A percentile compares a stretch with the other conserved stretches of the same genome.
phyloP scores from a whole-genome alignment of 2,329 filamentous ascomycete genomes.

The Fonsecaea multimorphosa region DNA sequence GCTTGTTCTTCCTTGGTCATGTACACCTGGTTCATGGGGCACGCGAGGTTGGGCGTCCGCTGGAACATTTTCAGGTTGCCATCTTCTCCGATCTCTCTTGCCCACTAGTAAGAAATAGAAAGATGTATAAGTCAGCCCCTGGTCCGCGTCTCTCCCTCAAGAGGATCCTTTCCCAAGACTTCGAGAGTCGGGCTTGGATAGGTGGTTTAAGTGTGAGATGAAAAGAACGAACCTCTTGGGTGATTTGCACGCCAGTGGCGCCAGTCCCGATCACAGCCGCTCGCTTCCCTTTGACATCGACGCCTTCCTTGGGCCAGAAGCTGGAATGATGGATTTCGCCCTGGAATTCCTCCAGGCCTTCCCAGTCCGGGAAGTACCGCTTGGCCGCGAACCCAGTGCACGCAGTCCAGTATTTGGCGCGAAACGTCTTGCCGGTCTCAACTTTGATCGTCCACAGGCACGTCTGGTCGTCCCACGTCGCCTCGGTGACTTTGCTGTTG shows the following conservation, averaged over 20 bases:
- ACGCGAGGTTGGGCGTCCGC: constrained; percentile 69
- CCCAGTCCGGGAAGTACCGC: constrained; percentile 65
- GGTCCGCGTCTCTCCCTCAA: constrained; percentile 44
- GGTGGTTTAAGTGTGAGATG: background rate
- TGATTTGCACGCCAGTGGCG: constrained; percentile 67
- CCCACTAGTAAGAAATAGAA: constrained; percentile 15
- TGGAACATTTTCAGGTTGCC: constrained; percentile 60
- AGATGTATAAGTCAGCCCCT: background rate
- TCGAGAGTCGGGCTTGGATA: background rate
- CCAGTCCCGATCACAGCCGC: constrained; percentile 70
- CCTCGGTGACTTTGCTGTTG: constrained; percentile 46
- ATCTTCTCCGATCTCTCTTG: constrained; percentile 54
- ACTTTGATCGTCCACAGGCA: constrained; percentile 53
- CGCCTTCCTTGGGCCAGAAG: constrained; percentile 62
- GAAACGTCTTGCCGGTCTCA: constrained; percentile 42
- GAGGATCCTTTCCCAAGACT: constrained; percentile 41
- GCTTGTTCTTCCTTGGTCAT: constrained; percentile 60
- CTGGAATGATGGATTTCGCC: constrained; percentile 65
- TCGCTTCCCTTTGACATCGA: constrained; percentile 65
- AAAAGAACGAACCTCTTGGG: constrained; percentile 57
- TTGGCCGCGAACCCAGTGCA: constrained; percentile 60
- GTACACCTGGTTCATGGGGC: constrained; percentile 63
- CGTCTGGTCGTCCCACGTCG: constrained; percentile 46
- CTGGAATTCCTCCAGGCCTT: constrained; percentile 65
- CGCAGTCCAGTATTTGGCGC: constrained; percentile 28